Evolutionary conservation across 129 eudicot species (phyloP).

Genomic region (Saussurea involucrata): DNA sequence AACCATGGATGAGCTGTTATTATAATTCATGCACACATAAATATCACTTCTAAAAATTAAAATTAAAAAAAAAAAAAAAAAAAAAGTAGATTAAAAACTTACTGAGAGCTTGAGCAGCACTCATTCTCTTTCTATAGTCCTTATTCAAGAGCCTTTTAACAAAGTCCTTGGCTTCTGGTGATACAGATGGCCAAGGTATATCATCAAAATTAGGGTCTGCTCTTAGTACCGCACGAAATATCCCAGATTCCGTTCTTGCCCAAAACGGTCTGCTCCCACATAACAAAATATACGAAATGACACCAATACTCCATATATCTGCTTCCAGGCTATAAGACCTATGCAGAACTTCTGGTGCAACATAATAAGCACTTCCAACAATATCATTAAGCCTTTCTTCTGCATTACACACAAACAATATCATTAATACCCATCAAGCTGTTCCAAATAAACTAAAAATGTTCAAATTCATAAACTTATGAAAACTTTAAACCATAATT

Average conservation of each 20-base stretch:
- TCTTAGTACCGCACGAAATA: constrained; percentile 78
- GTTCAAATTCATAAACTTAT: background rate
- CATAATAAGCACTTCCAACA: constrained; percentile 87
- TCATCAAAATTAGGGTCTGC: constrained; percentile 88
- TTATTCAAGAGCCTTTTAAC: constrained; percentile 79
- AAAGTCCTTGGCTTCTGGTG: constrained; percentile 81
- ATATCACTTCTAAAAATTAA: too few relatives aligned
- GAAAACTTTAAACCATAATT: background rate
- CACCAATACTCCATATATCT: constrained; percentile 95
- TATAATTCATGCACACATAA: background rate
- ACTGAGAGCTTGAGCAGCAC: constrained; percentile 94
- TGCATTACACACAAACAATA: constrained; percentile 23
- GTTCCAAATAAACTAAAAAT: too few relatives aligned
- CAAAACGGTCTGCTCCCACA: constrained; percentile 93
- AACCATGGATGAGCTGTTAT: constrained; percentile 89
- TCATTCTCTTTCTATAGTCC: constrained; percentile 87
- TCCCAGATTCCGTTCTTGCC: constrained; percentile 93
- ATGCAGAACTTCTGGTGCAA: constrained; percentile 91
- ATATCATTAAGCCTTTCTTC: constrained; percentile 90
- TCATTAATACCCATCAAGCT: background rate
- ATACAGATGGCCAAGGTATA: constrained; percentile 80
- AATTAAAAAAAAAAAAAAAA: too few relatives aligned
- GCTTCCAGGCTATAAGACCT: constrained; percentile 86
- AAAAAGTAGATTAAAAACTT: constrained; percentile 19
- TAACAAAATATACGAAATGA: constrained; percentile 68